Evolutionary conservation across 2,329 filamentous ascomycete genomes (phyloP), one percentile per base, ranked within the genome.

Genomic region (Xylariaceae sp.): DNA sequence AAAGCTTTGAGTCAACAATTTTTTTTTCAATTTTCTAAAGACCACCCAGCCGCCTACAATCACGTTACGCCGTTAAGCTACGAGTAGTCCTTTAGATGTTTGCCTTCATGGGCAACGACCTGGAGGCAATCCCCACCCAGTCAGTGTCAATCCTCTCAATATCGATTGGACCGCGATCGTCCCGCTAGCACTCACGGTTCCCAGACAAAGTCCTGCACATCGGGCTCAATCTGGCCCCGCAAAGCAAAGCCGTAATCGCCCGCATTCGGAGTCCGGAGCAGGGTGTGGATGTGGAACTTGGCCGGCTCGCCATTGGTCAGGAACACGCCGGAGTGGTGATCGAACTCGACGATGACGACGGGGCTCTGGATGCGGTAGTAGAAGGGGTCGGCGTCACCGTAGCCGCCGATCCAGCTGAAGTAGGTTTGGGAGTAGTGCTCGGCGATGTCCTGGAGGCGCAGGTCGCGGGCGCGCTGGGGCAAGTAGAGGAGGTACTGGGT

Each of bases 341-440:
- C 87, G 53, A 91, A 87, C 69, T 91, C 87, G 38, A 84, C 68
- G 2, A 90, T 67, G 0, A 88, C 69, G 0, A 90, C 85, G 0
- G 85, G 85, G 49, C 79, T 88, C 62, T 91, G 86, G 3, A 91
- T 74, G 0, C 87, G 74, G 54, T 82, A 91, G 62, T 90, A 91
- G 54, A 87, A 91, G 0, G 86, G 69, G 58, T 89, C 85, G 0
- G 76, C 64, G 38, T 86, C 71, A 0, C 71, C 78, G 45, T 68
- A 85, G 0, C 78, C 79, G 3, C 87, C 87, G 40, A 90, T 89
- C 85, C 87, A 91, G 57, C 76, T 78, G 57, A 88, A 90, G 55
- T 87, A 86, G 4, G 85, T 90, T 68, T 89, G 83, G n/a, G 65
- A 54, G 42, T 84, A 78, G 59, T 77, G 74, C 3, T 61, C 55